Conservation (phyloP, 208 protist species). For the Acanthamoeba sp. region DNA sequence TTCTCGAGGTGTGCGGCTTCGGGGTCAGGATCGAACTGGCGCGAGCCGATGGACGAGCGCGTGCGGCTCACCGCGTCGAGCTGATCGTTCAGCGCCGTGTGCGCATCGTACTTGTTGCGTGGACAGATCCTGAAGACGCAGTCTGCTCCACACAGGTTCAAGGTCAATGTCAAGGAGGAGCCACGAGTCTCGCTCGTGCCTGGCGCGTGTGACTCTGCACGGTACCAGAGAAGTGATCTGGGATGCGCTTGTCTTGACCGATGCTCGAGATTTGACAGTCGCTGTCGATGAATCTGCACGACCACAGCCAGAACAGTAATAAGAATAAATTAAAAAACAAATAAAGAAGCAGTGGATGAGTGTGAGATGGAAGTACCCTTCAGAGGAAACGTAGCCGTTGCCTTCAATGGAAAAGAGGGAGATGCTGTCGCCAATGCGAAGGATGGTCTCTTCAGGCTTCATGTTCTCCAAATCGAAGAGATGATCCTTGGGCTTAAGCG, state of each 20-base stretch:
- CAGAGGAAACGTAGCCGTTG: constrained; percentile 56
- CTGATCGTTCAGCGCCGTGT: constrained; percentile 44
- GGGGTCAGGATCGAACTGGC: constrained; percentile 16
- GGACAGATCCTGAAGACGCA: constrained; percentile 58
- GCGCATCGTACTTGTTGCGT: constrained; percentile 53
- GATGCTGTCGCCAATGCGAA: constrained; percentile 48
- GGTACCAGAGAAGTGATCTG: constrained; percentile 62
- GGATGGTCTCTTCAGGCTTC: constrained; percentile 46
- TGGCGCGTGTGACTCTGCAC: neutral
- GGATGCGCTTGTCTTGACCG: neutral
- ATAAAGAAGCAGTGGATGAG: neutral
- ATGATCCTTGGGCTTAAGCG: constrained; percentile 41
- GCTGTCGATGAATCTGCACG: constrained; percentile 38
- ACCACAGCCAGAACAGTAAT: neutral
- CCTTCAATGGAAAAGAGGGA: constrained; percentile 51
- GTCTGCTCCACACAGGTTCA: neutral
- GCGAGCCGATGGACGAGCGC: neutral
- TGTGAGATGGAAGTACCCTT: neutral
- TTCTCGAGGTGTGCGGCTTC: neutral
- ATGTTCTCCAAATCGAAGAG: constrained; percentile 51
- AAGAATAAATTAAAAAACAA: neutral
- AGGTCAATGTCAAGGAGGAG: neutral
- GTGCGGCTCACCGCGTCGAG: constrained; percentile 22
- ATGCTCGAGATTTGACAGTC: constrained; percentile 50
- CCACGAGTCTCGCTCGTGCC: too few relatives aligned